Conservation (phyloP, 371 early-diverging fungal genomes). For the Dentiscutata heterogama region DNA sequence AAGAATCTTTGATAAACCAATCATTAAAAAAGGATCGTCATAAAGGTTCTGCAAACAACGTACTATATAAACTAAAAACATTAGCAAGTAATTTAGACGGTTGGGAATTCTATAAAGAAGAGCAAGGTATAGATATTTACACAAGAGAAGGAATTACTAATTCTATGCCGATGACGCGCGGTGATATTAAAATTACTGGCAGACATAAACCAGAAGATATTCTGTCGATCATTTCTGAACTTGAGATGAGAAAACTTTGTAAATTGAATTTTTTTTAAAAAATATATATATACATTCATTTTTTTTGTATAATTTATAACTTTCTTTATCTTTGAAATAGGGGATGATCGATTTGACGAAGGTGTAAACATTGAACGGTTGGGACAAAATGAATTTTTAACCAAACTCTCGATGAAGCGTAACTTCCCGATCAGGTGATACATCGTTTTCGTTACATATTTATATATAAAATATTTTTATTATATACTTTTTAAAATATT, state of each 20-base stretch:
- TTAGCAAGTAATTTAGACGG: constrained; percentile 53
- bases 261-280: neutral
- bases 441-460: neutral
- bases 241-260: constrained; percentile 50
- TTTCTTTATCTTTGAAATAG: neutral
- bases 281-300: too few relatives aligned
- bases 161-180: constrained; percentile 62
- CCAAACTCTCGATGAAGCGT: constrained; percentile 60
- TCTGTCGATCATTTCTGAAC: constrained; percentile 50
- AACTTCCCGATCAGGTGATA: constrained; percentile 55
- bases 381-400: constrained; percentile 67
- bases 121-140: constrained; percentile 60
- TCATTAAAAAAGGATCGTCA: constrained; percentile 49
- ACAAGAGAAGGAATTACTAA: constrained; percentile 57
- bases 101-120: constrained; percentile 60
- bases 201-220: constrained; percentile 67
- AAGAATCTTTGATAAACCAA: neutral
- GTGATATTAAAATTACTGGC: constrained; percentile 59
- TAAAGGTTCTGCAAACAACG: constrained; percentile 47
- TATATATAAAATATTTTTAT: neutral
- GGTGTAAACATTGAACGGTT: constrained; percentile 64
- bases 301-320: neutral
- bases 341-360: constrained; percentile 67
- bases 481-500: neutral
- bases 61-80: constrained; percentile 57